Conservation (phyloP, 140 eudicot species). For the Stevia rebaudiana region DNA sequence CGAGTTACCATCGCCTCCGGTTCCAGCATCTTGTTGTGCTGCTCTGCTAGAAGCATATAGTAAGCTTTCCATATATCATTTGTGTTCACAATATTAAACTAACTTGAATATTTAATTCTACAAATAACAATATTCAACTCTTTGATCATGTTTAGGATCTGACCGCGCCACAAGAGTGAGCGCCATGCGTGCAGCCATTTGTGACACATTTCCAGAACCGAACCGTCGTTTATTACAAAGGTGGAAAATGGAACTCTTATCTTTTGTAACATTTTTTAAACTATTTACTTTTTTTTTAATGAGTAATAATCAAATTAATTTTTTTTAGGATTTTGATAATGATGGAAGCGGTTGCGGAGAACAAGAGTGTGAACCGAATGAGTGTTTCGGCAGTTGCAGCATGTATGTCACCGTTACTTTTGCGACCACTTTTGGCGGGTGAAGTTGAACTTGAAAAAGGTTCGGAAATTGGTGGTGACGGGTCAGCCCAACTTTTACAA, state of each 20-base stretch:
- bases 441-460: slow-evolving; percentile 79
- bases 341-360: slow-evolving; percentile 83
- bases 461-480: slow-evolving; percentile 73
- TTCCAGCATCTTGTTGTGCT: slow-evolving; percentile 95
- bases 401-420: slow-evolving; percentile 97
- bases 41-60: slow-evolving; percentile 89
- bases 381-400: slow-evolving; percentile 96
- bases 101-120: neutral
- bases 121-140: neutral
- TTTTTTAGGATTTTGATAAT: slow-evolving; percentile 64
- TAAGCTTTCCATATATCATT: slow-evolving; percentile 31
- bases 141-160: slow-evolving; percentile 39
- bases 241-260: slow-evolving; percentile 28
- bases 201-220: slow-evolving; percentile 97
- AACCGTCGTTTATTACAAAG: slow-evolving; percentile 91
- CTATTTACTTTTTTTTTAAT: neutral
- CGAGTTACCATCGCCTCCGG: slow-evolving; percentile 94
- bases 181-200: slow-evolving; percentile 80
- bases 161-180: slow-evolving; percentile 64
- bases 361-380: slow-evolving; percentile 79
- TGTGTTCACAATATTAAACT: neutral
- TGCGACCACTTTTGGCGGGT: slow-evolving; percentile 92
- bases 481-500: slow-evolving; percentile 85
- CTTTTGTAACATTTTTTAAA: neutral
- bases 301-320: no score